A percentile compares a stretch with the other conserved stretches of the same genome.
Evolutionary conservation across 1,139 yeast genomes (phyloP).

Genomic region (Debaryomyces fabryi): DNA sequence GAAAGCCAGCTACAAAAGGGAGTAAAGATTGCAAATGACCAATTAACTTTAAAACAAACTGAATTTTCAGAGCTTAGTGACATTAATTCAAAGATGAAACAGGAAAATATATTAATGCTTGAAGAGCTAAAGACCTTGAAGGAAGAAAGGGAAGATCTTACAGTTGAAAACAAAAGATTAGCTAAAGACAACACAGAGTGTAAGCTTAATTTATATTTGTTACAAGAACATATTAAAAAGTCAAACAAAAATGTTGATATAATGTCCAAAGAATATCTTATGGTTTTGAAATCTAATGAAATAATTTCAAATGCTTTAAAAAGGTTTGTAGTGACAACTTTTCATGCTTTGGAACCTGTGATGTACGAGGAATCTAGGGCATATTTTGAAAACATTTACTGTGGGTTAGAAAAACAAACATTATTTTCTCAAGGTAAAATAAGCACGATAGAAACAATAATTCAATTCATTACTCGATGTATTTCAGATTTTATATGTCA

Average conservation of each 20-base stretch:
- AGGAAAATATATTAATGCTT: neutral
- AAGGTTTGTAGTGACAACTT: slow-evolving; percentile 6
- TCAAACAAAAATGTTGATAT: neutral
- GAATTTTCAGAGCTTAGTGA: neutral
- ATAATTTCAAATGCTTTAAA: slow-evolving; percentile 4
- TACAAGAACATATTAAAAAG: slow-evolving; percentile 4
- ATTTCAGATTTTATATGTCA: slow-evolving; percentile 23
- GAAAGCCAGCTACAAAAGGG: neutral
- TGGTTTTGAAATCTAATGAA: slow-evolving; percentile 9
- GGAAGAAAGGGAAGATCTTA: neutral
- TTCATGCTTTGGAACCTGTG: slow-evolving; percentile 19
- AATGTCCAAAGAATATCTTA: slow-evolving; percentile 2
- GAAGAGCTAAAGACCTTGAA: neutral
- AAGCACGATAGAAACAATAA: slow-evolving; percentile 17
- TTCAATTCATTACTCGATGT: slow-evolving; percentile 20
- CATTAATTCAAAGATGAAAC: neutral
- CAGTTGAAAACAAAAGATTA: slow-evolving; percentile 2
- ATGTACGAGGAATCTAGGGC: slow-evolving; percentile 24
- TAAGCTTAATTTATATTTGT: neutral
- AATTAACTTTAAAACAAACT: neutral
- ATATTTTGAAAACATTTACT: slow-evolving; percentile 17
- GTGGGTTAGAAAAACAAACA: slow-evolving; percentile 14
- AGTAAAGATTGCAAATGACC: neutral
- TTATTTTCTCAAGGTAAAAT: slow-evolving; percentile 15
- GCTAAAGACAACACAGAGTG: neutral